Base-by-base conservation (phyloP, 306 rosid genomes). In the Astragalus glycyphyllos region DNA sequence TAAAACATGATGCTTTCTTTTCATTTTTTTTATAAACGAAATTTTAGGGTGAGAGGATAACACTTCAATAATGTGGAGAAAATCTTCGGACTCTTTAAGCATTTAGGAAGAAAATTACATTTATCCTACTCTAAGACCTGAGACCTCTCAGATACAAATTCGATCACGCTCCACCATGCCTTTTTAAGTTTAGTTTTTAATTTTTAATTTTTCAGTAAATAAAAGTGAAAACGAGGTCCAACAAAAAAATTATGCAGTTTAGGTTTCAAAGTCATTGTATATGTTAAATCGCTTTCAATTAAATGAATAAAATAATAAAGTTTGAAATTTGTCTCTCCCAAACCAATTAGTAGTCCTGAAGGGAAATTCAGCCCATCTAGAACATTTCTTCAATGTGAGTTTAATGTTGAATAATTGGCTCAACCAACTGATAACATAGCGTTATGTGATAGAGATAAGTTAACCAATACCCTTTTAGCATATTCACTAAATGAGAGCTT, bases 301-400 rank as follows among this genome's bases (percentile, higher is more conserved):
- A 11, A 26, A 31, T 35, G 53, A 68, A 15, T 20, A 49, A 38
- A 29, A 17, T 8, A 68, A 44, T 48, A 42, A 54, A 32, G 71
- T 51, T 51, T 40, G 44, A 65, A 70, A 64, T 64, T 57, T 31
- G 6, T 55, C 77, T 69, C 40, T 7, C n/a, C 55, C 70, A 60
- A 16, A 11, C 56, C 68, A 51, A 65, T 48, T 62, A 56, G 29
- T 56, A 45, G 68, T 71, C 67, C 11, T 62, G 26, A 3, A 50
- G 47, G n/a, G 75, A 65, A 75, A 75, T 70, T 80, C 67, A 62
- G 65, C 41, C 38, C 38, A 75, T 75, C 74, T 42, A 75, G 66
- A 75, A 63, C 67, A 34, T 57, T 46, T 17, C 38, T 63, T 63
- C 49, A 68, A 17, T 38, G 75, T 65, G 34, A 71, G 44, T 50